These are phyloP conservation scores for Nemania bipapillata DNA, from an alignment of 2,329 filamentous ascomycete species.

Conservation along the genomic window DNA sequence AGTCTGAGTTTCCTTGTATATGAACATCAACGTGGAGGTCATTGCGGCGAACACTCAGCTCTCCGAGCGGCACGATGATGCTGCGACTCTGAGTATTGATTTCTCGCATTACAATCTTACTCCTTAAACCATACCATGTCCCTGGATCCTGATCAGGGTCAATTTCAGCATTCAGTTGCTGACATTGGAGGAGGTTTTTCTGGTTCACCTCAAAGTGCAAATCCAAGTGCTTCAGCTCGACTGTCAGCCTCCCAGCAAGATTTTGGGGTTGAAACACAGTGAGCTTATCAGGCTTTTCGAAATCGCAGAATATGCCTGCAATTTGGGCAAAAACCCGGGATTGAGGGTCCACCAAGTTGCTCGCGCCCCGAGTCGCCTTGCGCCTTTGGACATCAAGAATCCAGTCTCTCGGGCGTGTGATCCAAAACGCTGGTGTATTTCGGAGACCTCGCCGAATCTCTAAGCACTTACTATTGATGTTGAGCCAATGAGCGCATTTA, in stretches of 20 bases:
- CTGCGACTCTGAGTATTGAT: constrained; percentile 57
- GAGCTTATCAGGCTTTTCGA: constrained; percentile 59
- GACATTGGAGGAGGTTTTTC: constrained; percentile 57
- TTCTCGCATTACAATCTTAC: constrained; percentile 67
- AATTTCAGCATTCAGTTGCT: constrained; percentile 63
- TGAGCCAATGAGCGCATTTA: constrained; percentile 70
- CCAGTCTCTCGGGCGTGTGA: constrained; percentile 50
- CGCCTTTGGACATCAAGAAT: constrained; percentile 47
- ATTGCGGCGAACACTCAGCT: constrained; percentile 41
- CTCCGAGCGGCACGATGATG: constrained; percentile 66
- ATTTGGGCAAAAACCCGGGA: constrained; percentile 57
- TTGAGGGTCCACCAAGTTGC: constrained; percentile 61
- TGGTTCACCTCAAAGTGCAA: constrained; percentile 64
- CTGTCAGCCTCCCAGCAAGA: constrained; percentile 46
- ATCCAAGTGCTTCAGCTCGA: constrained; percentile 65
- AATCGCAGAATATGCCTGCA: constrained; percentile 59
- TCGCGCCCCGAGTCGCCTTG: constrained; percentile 38
- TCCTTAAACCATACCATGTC: constrained; percentile 68
- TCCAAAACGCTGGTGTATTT: constrained; percentile 51
- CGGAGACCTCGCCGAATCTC: constrained; percentile 60
- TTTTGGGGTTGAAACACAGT: constrained; percentile 59
- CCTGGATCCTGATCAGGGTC: constrained; percentile 69
- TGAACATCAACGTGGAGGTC: constrained; percentile 41
- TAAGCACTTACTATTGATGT: constrained; percentile 56
- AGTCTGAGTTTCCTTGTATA: constrained; percentile 2